These are phyloP conservation scores for Excoecaria agallocha DNA, from an alignment of 345 rosid genomes.

Conservation along the genomic window DNA sequence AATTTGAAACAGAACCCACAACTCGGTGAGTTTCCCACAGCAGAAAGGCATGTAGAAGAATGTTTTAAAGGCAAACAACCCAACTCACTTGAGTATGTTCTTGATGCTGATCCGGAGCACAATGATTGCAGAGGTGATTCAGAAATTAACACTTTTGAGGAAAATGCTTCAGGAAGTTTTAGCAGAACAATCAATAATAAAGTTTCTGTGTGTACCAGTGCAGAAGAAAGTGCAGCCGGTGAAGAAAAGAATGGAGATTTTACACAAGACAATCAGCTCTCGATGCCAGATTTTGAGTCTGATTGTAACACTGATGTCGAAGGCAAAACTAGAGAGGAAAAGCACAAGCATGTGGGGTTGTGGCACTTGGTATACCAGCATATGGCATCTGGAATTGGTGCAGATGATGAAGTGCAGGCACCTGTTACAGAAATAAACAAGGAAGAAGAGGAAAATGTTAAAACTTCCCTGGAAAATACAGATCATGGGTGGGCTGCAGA, in stretches of 20 bases:
- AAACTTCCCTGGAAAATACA: constrained; percentile 7
- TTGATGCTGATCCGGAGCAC: neutral
- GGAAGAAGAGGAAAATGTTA: constrained; percentile 29
- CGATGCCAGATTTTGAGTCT: constrained; percentile 19
- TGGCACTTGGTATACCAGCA: constrained; percentile 76
- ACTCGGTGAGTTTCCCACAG: no score
- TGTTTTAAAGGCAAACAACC: neutral
- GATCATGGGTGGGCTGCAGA: constrained; percentile 18
- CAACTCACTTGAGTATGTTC: constrained; percentile 5
- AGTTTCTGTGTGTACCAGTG: constrained; percentile 4
- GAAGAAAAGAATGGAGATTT: constrained; percentile 24
- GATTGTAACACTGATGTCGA: constrained; percentile 16
- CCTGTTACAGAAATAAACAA: constrained; percentile 24
- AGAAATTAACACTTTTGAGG: neutral
- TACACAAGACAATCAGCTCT: constrained; percentile 9
- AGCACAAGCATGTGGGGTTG: constrained; percentile 48
- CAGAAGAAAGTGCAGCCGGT: no score
- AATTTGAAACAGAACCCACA: no score
- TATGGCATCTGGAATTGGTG: constrained; percentile 61
- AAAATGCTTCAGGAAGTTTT: neutral
- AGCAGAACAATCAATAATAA: neutral
- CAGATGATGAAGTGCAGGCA: constrained; percentile 35
- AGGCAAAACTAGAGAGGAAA: constrained; percentile 35
- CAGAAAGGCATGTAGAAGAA: no score
- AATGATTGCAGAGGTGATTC: neutral